Evolutionary conservation across 805 yeast genomes (phyloP), one percentile per base, ranked within the genome.

Genomic region (Wickerhamiella kazuoi): DNA sequence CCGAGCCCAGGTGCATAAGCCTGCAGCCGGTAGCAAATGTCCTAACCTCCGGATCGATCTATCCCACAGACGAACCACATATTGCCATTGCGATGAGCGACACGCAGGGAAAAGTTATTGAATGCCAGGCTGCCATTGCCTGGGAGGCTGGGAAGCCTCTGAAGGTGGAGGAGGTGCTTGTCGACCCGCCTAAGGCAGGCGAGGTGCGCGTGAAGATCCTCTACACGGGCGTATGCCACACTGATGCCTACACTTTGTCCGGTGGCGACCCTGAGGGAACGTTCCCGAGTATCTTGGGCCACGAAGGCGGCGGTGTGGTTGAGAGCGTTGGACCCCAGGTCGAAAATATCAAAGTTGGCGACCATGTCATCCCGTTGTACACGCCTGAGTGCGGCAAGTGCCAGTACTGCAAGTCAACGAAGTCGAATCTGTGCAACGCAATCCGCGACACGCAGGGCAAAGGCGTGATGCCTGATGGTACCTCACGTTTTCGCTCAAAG

Each of bases 401-500:
- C 68, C 84, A 86, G 61, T 82, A 86, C 71, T 90, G 99, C 67
- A 71, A 67, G 58, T 74, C 86, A 44, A 94, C 95, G 46, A 90
- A 93, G 71, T 87, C 98, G 56, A 90, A 90, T 66, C 71, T 90
- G 58, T 90, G 99, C 69, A 82, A 90, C 46, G 71, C 93, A 52
- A 87, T 90, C 50, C 77, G 98, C 64, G 93, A 82, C 40, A 93
- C 99, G 41, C 99, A 90, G 61, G 97, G 98, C 59, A 78, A 81
- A 56, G 99, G 98, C 60, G 79, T 87, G 43, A 80, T 90, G 95
- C 98, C 98, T 46, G 98, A 90, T 58, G 98, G 97, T 17, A 87
- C 99, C 37, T 61, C 80, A 34, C 75, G 99, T 61, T 87, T 90
- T 68, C 74, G 79, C 57, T 57, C 59, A 47, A 60, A 64, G 37